A percentile compares a stretch with the other conserved stretches of the same genome.
These are phyloP conservation scores for Prunus kanzakura DNA, from an alignment of 306 rosid genomes.

Conservation along the genomic window DNA sequence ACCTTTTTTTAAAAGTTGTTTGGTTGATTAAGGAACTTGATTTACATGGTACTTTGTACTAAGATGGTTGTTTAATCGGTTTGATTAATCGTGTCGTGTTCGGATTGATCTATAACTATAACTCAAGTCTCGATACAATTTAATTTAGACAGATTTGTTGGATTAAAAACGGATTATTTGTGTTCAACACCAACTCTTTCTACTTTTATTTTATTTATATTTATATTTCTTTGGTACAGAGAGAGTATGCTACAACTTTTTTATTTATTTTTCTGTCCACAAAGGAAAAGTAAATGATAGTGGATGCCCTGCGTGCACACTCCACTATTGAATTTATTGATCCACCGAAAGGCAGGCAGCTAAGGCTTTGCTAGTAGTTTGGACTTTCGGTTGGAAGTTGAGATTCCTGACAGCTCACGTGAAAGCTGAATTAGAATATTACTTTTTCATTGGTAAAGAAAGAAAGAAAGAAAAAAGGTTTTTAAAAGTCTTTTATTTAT, in stretches of 20 bases:
- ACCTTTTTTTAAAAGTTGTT: background rate
- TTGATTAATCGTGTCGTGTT: background rate
- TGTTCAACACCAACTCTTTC: background rate
- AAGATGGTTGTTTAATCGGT: background rate
- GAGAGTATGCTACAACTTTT: too few species aligned
- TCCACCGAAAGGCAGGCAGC: background rate
- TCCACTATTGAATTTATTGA: background rate
- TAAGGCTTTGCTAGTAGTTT: background rate
- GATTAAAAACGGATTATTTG: background rate
- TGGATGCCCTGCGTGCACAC: background rate
- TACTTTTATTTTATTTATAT: background rate
- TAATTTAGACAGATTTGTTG: background rate
- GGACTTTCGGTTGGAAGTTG: slow-evolving; percentile 12
- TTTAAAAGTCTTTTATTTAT: background rate
- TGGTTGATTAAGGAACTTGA: background rate
- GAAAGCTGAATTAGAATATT: background rate
- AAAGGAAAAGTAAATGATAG: background rate
- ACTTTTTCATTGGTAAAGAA: background rate
- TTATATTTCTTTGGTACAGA: background rate
- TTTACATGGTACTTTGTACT: background rate
- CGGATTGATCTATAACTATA: too few species aligned
- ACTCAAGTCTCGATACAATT: background rate
- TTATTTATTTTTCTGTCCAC: too few species aligned
- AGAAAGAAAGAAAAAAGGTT: background rate
- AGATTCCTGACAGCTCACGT: slow-evolving; percentile 1